Conservation (phyloP, 2,329 filamentous ascomycete species). For the Pseudofabraea citricarpa region DNA sequence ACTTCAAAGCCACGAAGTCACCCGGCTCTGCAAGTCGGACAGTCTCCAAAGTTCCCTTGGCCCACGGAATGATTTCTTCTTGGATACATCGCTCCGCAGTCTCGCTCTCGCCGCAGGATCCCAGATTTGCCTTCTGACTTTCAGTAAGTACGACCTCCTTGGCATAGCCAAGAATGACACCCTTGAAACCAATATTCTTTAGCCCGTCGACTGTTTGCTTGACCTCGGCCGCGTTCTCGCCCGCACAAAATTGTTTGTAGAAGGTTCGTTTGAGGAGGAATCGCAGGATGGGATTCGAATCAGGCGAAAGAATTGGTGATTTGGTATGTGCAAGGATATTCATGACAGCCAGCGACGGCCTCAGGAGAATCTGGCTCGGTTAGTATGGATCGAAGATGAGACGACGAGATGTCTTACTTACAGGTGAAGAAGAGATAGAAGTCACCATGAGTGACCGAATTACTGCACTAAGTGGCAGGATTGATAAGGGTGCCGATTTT, state of each 20-base stretch:
- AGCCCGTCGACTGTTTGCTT: constrained; percentile 57
- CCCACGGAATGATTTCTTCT: constrained; percentile 67
- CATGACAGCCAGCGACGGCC: constrained; percentile 65
- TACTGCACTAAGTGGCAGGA: constrained; percentile 62
- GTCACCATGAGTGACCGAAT: constrained; percentile 67
- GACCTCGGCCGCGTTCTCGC: constrained; percentile 68
- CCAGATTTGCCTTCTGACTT: constrained; percentile 41
- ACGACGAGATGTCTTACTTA: no score
- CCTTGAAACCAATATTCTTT: constrained; percentile 72
- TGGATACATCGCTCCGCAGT: constrained; percentile 43
- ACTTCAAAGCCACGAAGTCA: constrained; percentile 52
- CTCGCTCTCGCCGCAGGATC: constrained; percentile 39
- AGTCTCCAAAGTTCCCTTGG: constrained; percentile 68
- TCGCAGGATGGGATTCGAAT: constrained; percentile 67
- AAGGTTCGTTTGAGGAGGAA: constrained; percentile 75
- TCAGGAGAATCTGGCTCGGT: constrained; percentile 57
- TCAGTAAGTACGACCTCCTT: constrained; percentile 71
- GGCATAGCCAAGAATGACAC: constrained; percentile 81
- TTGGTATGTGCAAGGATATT: constrained; percentile 64
- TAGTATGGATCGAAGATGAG: no score
- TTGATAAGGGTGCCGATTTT: constrained; percentile 46
- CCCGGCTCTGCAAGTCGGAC: constrained; percentile 48
- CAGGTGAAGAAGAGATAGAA: constrained; percentile 63
- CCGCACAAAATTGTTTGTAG: constrained; percentile 88
- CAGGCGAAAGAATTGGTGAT: constrained; percentile 63